Evolutionary conservation across 2,329 filamentous ascomycete genomes (phyloP), one percentile per base, ranked within the genome.

Genomic region (Clarireedia hainanense): DNA sequence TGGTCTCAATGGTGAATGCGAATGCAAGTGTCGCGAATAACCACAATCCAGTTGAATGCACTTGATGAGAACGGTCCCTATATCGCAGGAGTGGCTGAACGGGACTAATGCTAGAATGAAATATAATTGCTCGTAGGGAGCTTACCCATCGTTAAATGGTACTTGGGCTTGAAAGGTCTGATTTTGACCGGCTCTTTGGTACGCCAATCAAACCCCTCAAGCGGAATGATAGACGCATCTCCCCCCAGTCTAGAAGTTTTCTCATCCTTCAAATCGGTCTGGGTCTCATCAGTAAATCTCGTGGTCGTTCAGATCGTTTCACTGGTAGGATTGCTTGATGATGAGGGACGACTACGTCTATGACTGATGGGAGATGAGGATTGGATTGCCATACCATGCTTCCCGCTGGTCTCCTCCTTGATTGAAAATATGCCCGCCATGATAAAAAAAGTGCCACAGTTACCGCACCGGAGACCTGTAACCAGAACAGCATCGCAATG

Each of bases 101-200:
- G 30, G 30, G 30, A 34, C 30, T 30, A 12, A 12, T 34, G 30
- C 10, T 34, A 34, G 30, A 34, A 12, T 12, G 30, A 34, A 34
- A 34, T 2, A 12, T 12, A 12, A 12, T 12, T 12, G 10, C 12
- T 34, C 5, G 10, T 12, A 17, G 39, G 9, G 6, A 48, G 12
- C 69, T 59, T 68, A 83, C 81, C 78, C 82, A 85, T 85, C 84
- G 81, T 85, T 50, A 85, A 67, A 64, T 84, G 76, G 64, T 81
- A 85, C 61, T 77, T 82, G 5, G 79, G 75, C 66, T 81, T 83
- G 68, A 83, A 83, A 0, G 79, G 77, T 14, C 81, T 72, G 10
- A 81, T 65, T 56, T 79, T 74, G 39, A 81, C 64, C 0, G 80
- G 81, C 55, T 77, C 72, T 34, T 74, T 76, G 0, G 68, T 72